Percentiles rank a stretch among this genome's conserved stretches.
Evolutionary conservation across 164 flowering plant genomes (phyloP).

Genomic region (Tetracentron sinense): DNA sequence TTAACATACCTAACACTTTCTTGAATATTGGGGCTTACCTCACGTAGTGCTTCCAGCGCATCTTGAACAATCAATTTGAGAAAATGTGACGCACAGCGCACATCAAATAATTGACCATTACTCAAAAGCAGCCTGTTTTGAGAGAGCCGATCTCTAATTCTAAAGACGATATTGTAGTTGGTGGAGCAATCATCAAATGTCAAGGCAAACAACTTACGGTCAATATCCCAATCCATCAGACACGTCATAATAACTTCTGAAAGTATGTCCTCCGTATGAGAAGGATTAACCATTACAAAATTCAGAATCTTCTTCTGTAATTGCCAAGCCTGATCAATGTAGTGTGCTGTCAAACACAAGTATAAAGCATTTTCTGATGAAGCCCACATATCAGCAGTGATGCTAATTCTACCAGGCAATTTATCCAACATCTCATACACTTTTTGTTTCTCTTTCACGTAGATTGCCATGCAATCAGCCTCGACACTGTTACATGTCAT

Average conservation of each 20-base stretch:
- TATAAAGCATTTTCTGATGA: constrained; percentile 46
- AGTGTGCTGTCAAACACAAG: constrained; percentile 62
- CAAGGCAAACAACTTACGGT: constrained; percentile 56
- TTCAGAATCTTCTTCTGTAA: constrained; percentile 61
- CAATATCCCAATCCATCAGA: constrained; percentile 72
- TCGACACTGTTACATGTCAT: constrained; percentile 38
- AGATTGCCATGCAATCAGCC: constrained; percentile 53
- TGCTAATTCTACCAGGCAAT: constrained; percentile 55
- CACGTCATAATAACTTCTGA: constrained; percentile 49
- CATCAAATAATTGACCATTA: constrained; percentile 56
- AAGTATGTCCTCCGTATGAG: constrained; percentile 52
- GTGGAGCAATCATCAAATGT: constrained; percentile 51
- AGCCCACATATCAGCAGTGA: constrained; percentile 62
- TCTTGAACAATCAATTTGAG: constrained; percentile 55
- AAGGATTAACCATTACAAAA: constrained; percentile 50
- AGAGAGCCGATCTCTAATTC: constrained; percentile 51
- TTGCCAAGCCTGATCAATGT: constrained; percentile 62
- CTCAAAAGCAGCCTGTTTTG: constrained; percentile 41
- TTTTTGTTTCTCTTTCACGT: constrained; percentile 63
- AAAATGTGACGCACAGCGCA: constrained; percentile 47
- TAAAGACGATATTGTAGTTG: constrained; percentile 37
- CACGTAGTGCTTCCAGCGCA: constrained; percentile 41
- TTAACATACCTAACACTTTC: constrained; percentile 54
- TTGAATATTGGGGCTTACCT: constrained; percentile 50
- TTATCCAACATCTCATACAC: constrained; percentile 46